phyloP scores from a whole-genome alignment of 306 rosid genomes.

The Corylus avellana region DNA sequence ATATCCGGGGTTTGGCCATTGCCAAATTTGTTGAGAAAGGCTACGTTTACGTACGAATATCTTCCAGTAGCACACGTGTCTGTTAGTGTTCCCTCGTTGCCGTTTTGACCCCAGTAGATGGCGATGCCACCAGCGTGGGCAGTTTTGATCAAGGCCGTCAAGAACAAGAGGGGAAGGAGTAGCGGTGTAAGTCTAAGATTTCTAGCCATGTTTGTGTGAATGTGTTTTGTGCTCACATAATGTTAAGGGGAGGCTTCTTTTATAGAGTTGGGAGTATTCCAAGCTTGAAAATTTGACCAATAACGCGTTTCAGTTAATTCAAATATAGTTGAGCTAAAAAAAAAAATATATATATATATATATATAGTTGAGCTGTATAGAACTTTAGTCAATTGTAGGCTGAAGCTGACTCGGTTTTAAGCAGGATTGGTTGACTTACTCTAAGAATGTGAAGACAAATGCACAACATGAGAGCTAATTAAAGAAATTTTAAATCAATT shows the following conservation, averaged over 20 bases:
- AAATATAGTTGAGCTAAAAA: background rate
- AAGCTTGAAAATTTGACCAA: background rate
- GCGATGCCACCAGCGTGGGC: slow-evolving; percentile 38
- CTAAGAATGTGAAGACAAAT: background rate
- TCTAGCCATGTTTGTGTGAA: slow-evolving; percentile 29
- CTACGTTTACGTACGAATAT: slow-evolving; percentile 51
- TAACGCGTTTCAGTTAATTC: background rate
- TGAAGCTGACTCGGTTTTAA: background rate
- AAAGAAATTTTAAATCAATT: too few relatives aligned
- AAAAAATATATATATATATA: too few relatives aligned
- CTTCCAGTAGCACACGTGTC: slow-evolving; percentile 63
- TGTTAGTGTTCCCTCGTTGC: slow-evolving; percentile 45
- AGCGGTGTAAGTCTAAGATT: background rate
- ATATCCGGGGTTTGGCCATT: slow-evolving; percentile 49
- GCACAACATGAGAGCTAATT: too few relatives aligned
- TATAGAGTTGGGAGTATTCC: background rate
- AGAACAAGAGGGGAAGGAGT: slow-evolving; percentile 20
- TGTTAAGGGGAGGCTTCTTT: slow-evolving; percentile 5
- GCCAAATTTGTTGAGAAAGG: slow-evolving; percentile 48
- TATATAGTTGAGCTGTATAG: background rate
- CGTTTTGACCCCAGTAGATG: slow-evolving; percentile 60
- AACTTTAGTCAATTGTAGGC: too few relatives aligned
- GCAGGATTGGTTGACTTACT: background rate
- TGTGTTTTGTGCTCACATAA: background rate
- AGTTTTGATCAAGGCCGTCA: slow-evolving; percentile 2